Base-by-base conservation (phyloP, 257 asterid genomes). In the Solanum acaule region DNA sequence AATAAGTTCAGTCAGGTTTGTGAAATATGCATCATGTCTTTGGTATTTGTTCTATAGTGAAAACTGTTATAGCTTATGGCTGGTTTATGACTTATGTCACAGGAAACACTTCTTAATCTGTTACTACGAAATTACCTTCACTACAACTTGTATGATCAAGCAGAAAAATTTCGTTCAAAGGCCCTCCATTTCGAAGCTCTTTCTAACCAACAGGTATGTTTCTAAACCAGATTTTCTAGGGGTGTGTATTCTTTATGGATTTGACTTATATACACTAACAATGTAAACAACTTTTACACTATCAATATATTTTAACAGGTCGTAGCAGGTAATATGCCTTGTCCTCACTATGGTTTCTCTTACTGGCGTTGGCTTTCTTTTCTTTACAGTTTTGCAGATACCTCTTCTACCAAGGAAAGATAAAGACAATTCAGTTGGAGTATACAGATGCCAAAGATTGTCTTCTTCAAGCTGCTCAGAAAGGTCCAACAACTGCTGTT, bases 1-100 rank as follows among this genome's bases (percentile, higher is more conserved):
- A 98, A 96, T 91, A 98, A 95, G 90, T 89, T 96, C 93, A 98
- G 99, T 72, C 99, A 96, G 98, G 99, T 96, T 86, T 89, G 96
- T 92, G 86, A 18, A n/a, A n/a, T n/a, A n/a, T n/a, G n/a, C n/a
- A n/a, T 49, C 29, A 20, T 18, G 31, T 82, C 44, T 82, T 82
- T 82, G 86, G 70, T 82, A 12, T 49, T 49, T 18, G 20, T 18
- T 49, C 11, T 29, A 49, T 29, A 10, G n/a, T 46, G 67, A 25
- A 44, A 56, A 42, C 4, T 34, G 22, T 22, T 49, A 23, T 23
- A 27, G 10, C 86, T 82, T 75, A 87, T 86, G 88, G 71, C 42
- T 65, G 56, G 20, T 56, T 42, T 61, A 15, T 86, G 88, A 70
- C 56, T 56, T 85, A 49, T 87, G 20, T 29, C 91, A 89, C 93